Evolutionary conservation across 768 basidiomycete species (phyloP), one percentile per base, ranked within the genome.

Genomic region (Leccinum sublutescens): DNA sequence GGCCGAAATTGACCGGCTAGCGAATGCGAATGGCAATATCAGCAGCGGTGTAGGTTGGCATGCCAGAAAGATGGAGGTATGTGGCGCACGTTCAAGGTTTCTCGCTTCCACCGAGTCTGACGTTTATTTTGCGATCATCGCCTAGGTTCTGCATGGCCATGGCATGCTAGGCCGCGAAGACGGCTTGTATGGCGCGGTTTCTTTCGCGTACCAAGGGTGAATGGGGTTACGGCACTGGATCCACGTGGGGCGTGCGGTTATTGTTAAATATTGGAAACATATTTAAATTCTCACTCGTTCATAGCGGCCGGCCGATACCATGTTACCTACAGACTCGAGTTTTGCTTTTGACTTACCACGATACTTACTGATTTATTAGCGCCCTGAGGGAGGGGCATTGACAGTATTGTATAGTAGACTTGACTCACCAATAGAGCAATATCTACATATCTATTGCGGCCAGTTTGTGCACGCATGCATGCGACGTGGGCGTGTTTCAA

Each of bases 21-120:
- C 91, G 10, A 80, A 87, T 58, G 87, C 90, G 5, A 91, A 92
- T 63, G 93, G 94, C 9, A 91, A 92, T 67, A 93, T 96, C n/a
- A 89, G 82, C 70, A 92, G 89, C 66, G 90, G 89, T 4, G 84
- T 96, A 5, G 96, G 96, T 1, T 98, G 95, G 95, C 94, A 97
- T 75, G 87, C 91, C 21, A 78, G 95, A 58, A 99, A 99, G 77
- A 94, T 97, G 92, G 95, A 97, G 84, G 91, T 93, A 66, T 57
- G 87, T 76, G n/a, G 40, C 9, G 10, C n/a, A 25, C 61, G 51
- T 17, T 5, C 40, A 43, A 43, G 8, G 4, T 52, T 61, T 6
- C 10, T 47, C 52, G 19, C 17, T 59, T 34, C 19, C 56, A 27
- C 27, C 25, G 12, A 17, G 31, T 2, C 34, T 59, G 36, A 64